Evolutionary conservation across 108 stramenopile species (phyloP).

Genomic region (Cylindrotheca closterium): DNA sequence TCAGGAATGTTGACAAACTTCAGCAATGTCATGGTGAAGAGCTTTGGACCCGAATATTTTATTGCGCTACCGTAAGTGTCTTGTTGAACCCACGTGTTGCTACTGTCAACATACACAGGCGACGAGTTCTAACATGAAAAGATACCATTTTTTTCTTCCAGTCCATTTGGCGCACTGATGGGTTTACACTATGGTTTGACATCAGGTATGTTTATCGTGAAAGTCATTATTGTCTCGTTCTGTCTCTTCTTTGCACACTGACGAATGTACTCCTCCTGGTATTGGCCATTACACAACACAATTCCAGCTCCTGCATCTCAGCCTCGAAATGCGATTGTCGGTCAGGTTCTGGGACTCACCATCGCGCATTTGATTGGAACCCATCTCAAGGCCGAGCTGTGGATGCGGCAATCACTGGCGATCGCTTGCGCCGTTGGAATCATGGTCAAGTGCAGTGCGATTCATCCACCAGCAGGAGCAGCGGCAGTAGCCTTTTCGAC

Average conservation of each 20-base stretch:
- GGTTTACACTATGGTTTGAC: constrained; percentile 55
- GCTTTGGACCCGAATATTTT: too few relatives aligned
- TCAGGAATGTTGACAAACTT: too few relatives aligned
- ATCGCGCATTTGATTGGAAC: constrained; percentile 17
- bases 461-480: constrained; percentile 57
- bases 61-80: too few relatives aligned
- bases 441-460: constrained; percentile 47
- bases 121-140: too few relatives aligned
- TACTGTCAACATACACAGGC: too few relatives aligned
- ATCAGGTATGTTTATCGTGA: too few relatives aligned
- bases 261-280: too few relatives aligned
- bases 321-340: constrained; percentile 47
- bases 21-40: too few relatives aligned
- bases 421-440: constrained; percentile 34
- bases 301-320: constrained; percentile 63
- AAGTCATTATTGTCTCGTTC: too few relatives aligned
- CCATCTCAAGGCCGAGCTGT: constrained; percentile 37
- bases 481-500: constrained; percentile 30
- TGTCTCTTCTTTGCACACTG: too few relatives aligned
- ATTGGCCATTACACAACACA: too few relatives aligned
- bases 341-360: constrained; percentile 34
- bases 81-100: too few relatives aligned
- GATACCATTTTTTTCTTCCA: background rate
- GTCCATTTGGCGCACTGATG: constrained; percentile 54
- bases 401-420: constrained; percentile 31